These are phyloP conservation scores for Saccharomycopsis crataegensis DNA, from an alignment of 1,139 yeast species.

Conservation along the genomic window DNA sequence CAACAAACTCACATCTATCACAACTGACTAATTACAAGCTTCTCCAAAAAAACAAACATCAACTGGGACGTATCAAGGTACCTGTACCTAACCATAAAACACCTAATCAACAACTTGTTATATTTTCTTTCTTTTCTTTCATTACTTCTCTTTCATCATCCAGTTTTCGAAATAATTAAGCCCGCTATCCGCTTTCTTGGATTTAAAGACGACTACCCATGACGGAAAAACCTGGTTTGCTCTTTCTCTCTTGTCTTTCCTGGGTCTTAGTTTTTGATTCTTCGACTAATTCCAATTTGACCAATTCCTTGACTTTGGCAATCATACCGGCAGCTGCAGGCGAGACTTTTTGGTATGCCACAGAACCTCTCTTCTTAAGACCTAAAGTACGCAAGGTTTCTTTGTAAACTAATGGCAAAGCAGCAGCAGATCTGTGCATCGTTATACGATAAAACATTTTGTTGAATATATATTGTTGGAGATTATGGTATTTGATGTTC, in stretches of 20 bases:
- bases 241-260: constrained; percentile 50
- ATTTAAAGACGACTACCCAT: constrained; percentile 26
- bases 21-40: too few relatives aligned
- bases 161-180: neutral
- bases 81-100: neutral
- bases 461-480: neutral
- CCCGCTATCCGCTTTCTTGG: neutral
- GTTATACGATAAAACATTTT: constrained; percentile 53
- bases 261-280: constrained; percentile 41
- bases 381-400: constrained; percentile 70
- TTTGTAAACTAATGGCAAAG: constrained; percentile 64
- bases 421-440: constrained; percentile 76
- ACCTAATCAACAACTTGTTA: neutral
- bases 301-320: constrained; percentile 77
- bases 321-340: constrained; percentile 84
- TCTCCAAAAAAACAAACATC: too few relatives aligned
- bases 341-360: constrained; percentile 64
- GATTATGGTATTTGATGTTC: too few relatives aligned
- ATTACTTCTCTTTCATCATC: neutral
- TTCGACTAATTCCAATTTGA: constrained; percentile 73
- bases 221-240: constrained; percentile 54
- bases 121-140: neutral
- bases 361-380: constrained; percentile 63
- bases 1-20: too few relatives aligned
- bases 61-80: too few relatives aligned